A percentile compares a stretch with the other conserved stretches of the same genome.
phyloP scores from a whole-genome alignment of 2,329 filamentous ascomycete species.

The Monilinia vaccinii-corymbosi region DNA sequence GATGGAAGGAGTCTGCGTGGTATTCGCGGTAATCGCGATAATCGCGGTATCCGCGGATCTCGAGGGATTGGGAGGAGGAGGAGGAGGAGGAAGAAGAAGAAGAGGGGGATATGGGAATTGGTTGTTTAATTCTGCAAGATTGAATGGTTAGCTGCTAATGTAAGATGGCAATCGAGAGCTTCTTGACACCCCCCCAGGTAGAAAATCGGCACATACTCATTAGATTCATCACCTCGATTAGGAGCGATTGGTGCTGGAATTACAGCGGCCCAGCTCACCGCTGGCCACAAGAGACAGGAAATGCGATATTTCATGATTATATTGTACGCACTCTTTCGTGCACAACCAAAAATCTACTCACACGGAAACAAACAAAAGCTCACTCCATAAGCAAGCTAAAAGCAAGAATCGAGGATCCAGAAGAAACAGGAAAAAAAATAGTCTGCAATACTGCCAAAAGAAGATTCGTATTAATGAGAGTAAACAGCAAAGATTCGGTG shows the following conservation, averaged over 20 bases:
- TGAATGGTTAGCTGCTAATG: not conserved
- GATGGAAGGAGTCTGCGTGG: not conserved
- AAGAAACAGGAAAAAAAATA: not conserved
- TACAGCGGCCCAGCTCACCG: constrained; percentile 3
- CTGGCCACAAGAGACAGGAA: constrained; percentile 6
- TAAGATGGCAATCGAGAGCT: not conserved
- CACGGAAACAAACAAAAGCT: not conserved
- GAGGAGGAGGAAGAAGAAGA: not conserved
- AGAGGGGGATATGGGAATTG: not conserved
- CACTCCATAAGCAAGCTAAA: not conserved
- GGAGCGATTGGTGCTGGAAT: not conserved
- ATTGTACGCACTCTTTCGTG: constrained; percentile 6
- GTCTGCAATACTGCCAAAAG: not conserved
- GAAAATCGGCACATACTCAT: not conserved
- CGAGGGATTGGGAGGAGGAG: not conserved
- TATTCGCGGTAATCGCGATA: not conserved
- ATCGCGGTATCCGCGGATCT: not conserved
- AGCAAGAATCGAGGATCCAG: not conserved
- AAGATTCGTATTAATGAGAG: not conserved
- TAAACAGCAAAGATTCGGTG: not conserved
- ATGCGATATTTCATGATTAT: not conserved
- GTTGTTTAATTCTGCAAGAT: not conserved
- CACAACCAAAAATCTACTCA: not conserved
- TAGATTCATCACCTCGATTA: not conserved
- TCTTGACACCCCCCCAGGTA: not conserved